These are phyloP conservation scores for Raffaelea ambrosiae DNA, from an alignment of 2,329 filamentous ascomycete genomes.

Conservation along the genomic window DNA sequence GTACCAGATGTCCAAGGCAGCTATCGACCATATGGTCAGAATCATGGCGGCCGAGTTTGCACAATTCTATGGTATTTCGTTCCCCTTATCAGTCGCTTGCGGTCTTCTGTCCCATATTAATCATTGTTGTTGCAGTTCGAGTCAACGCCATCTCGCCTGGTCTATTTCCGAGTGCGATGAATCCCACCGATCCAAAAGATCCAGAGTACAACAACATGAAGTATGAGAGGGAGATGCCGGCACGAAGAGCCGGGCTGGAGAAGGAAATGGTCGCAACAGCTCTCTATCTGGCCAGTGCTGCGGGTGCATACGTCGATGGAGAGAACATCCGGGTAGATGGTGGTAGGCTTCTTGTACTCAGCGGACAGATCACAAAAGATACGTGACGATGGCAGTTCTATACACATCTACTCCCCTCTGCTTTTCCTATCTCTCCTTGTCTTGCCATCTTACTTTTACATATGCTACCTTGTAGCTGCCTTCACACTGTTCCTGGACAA, in stretches of 20 bases:
- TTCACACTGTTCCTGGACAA: too few relatives aligned
- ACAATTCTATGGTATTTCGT: slow-evolving; percentile 2
- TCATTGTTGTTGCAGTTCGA: slow-evolving; percentile 1
- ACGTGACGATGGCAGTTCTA: too few relatives aligned
- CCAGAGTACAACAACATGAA: slow-evolving; percentile 2
- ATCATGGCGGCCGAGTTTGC: slow-evolving; percentile 7
- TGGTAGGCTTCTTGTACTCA: slow-evolving; percentile 1
- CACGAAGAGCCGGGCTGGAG: neutral
- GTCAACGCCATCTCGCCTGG: slow-evolving; percentile 6
- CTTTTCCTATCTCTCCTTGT: too few relatives aligned
- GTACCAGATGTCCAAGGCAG: neutral
- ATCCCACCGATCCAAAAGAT: neutral
- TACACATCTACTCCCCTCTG: too few relatives aligned
- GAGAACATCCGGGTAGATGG: slow-evolving; percentile 5
- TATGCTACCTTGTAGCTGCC: too few relatives aligned
- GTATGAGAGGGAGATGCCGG: neutral
- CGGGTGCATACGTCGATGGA: slow-evolving; percentile 3
- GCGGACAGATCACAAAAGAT: too few relatives aligned
- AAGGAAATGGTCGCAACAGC: slow-evolving; percentile 6
- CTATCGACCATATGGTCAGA: neutral
- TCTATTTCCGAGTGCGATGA: slow-evolving; percentile 2
- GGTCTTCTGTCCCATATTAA: neutral
- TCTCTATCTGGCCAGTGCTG: slow-evolving; percentile 3
- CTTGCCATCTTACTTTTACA: too few relatives aligned
- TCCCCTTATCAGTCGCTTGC: neutral